Evolutionary conservation across 495 filamentous ascomycete genomes (phyloP), one percentile per base, ranked within the genome.

Genomic region (Penicillium desertorum): DNA sequence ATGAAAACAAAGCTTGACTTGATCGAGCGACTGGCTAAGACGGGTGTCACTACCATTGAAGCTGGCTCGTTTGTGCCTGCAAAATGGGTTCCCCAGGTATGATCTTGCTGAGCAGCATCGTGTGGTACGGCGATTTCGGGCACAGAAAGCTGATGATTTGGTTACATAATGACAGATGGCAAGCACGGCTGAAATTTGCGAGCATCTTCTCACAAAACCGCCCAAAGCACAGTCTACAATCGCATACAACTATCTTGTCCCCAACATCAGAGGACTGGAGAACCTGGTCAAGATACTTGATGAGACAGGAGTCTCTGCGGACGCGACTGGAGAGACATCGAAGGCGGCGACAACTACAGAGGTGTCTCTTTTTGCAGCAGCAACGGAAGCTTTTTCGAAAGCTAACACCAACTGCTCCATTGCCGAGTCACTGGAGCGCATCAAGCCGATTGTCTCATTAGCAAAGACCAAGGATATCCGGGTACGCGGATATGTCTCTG

Each of bases 11-110:
- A 98, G 73, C 81, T 98, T 36, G 84, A 96, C 58, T 72, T 98
- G 54, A 88, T 97, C 48, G 77, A 86, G 60, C 79, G 83, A 54
- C 76, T 98, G 42, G 88, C 92, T n/a, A 83, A 83, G 63, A 94
- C 93, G 0, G 94, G 94, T 1, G 76, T 98, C 20, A 81, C 80
- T 4, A 88, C 87, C 44, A 96, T 98, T 60, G 94, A 98, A 71
- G 94, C 94, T 22, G 94, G 94, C 2, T 92, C 91, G 3, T 98
- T 98, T 70, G 93, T 98, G 8, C 82, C 88, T 49, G 92, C 92
- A 8, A 97, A 96, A 88, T 98, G 94, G 94, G 92, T 97, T 20
- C 94, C 94, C 27, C 95, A 96, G 82, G 91, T 94, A 70, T 59
- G 27, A 51, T n/a, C 27, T 43, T 39, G 37, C 27, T 29, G 27